These are phyloP conservation scores for Apiotrichum domesticum DNA, from an alignment of 1,284 basidiomycete genomes.

Conservation along the genomic window DNA sequence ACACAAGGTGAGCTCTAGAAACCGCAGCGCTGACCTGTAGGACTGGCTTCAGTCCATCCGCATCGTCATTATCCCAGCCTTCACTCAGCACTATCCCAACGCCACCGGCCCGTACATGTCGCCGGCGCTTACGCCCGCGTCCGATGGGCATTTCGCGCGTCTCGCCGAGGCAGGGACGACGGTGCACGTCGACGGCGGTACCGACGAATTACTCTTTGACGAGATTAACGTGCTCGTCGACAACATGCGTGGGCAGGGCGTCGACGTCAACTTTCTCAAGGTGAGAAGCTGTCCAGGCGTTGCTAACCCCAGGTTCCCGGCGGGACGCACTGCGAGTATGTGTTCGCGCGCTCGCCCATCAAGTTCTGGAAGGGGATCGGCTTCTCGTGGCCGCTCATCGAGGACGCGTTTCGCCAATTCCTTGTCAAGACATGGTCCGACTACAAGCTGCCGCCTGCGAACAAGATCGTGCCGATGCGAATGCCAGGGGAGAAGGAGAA, in stretches of 20 bases:
- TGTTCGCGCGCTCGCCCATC: conserved; percentile 3
- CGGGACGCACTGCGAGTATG: conserved; percentile 14
- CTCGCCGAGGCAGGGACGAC: conserved; percentile 7
- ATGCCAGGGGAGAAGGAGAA: not conserved
- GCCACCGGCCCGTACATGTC: conserved; percentile 10
- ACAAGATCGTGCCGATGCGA: not conserved
- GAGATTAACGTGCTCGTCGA: conserved; percentile 2
- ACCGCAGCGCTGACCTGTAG: not conserved
- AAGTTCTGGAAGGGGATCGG: conserved; percentile 8
- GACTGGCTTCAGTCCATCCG: conserved; percentile 5
- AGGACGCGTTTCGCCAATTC: not conserved
- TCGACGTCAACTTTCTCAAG: conserved; percentile 6
- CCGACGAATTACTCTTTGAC: conserved; percentile 10
- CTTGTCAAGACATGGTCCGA: not conserved
- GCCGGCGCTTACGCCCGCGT: conserved; percentile 1
- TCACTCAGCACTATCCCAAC: conserved; percentile 3
- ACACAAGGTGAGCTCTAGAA: conserved; percentile 4
- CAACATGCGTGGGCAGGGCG: conserved; percentile 2
- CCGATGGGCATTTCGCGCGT: conserved; percentile 8
- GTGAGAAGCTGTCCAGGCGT: not conserved
- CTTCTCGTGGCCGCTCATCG: conserved; percentile 11
- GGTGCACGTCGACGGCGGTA: conserved; percentile 10
- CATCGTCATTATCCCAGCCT: not conserved
- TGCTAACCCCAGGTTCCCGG: conserved; percentile 1
- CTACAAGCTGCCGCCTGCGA: not conserved